These are phyloP conservation scores for Ophiocordyceps sinensis DNA, from an alignment of 2,329 filamentous ascomycete species.

Conservation along the genomic window DNA sequence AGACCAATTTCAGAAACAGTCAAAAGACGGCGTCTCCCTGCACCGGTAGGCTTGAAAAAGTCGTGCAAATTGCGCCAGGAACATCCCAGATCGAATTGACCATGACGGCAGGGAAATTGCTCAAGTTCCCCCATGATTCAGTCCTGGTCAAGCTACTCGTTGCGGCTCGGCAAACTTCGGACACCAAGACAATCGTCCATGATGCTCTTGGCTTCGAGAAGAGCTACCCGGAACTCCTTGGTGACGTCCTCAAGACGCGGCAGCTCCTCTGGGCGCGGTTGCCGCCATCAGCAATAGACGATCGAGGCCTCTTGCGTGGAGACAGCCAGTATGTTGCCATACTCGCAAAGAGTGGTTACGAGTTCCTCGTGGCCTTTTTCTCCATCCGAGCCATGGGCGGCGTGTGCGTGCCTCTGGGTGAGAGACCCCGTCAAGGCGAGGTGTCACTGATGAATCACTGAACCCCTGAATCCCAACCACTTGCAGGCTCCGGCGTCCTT, in stretches of 20 bases:
- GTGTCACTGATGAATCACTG: no score
- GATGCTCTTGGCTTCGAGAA: conserved; percentile 8
- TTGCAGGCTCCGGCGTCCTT: conserved; percentile 3
- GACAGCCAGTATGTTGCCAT: conserved; percentile 4
- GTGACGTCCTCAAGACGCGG: conserved; percentile 7
- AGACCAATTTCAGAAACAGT: no score
- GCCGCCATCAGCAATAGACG: conserved; percentile 1
- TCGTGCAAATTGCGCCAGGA: no score
- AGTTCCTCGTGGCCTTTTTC: conserved; percentile 11
- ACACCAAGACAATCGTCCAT: conserved; percentile 2
- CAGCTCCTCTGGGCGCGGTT: conserved; percentile 1
- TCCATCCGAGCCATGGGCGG: conserved; percentile 8
- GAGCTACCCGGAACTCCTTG: conserved; percentile 7
- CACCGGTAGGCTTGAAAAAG: no score
- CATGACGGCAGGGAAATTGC: no score
- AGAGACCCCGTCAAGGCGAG: neutral
- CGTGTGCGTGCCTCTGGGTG: conserved; percentile 7
- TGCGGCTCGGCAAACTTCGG: no score
- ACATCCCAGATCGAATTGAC: no score
- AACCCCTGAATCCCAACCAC: no score
- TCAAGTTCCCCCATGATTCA: no score
- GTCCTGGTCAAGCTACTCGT: no score
- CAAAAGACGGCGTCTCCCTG: no score
- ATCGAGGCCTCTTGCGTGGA: conserved; percentile 2
- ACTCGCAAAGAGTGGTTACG: conserved; percentile 8